phyloP scores from a whole-genome alignment of 345 rosid species.

The Arabis hirsuta region DNA sequence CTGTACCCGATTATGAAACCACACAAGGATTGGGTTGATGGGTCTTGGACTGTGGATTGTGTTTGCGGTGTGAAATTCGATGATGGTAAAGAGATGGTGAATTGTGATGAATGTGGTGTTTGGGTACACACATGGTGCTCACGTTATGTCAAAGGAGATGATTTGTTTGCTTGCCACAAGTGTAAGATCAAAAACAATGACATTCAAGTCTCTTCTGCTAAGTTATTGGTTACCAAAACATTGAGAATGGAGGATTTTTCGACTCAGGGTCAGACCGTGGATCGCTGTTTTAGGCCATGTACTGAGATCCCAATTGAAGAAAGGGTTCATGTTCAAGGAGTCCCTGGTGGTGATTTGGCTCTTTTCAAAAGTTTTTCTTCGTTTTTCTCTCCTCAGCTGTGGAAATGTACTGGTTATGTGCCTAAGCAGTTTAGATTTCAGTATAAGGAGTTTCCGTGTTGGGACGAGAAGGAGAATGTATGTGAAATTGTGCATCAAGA shows the following conservation, averaged over 20 bases:
- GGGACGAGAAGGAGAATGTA: constrained; percentile 60
- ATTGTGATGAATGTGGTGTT: constrained; percentile 96
- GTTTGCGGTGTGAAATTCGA: constrained; percentile 90
- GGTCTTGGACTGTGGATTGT: constrained; percentile 97
- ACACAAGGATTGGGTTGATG: constrained; percentile 95
- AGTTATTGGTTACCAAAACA: constrained; percentile 67
- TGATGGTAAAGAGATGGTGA: constrained; percentile 98
- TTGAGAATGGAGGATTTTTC: constrained; percentile 55
- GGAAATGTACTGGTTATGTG: constrained; percentile 88
- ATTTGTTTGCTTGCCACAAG: constrained; percentile 78
- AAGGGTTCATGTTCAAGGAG: constrained; percentile 87
- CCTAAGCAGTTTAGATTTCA: constrained; percentile 84
- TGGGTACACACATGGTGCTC: constrained; percentile 99
- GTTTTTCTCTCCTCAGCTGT: constrained; percentile 69
- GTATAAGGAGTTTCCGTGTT: constrained; percentile 67
- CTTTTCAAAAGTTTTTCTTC: constrained; percentile 64
- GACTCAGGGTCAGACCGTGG: constrained; percentile 35
- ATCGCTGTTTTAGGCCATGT: constrained; percentile 59
- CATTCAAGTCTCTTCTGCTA: constrained; percentile 65
- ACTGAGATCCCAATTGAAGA: constrained; percentile 79
- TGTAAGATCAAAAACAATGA: constrained; percentile 64
- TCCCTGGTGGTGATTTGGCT: constrained; percentile 85
- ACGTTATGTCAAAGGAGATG: constrained; percentile 79
- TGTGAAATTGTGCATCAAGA: constrained; percentile 48
- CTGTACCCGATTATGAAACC: constrained; percentile 49